Percentiles rank a stretch among this genome's conserved stretches.
These are phyloP conservation scores for Gleditsia sinensis DNA, from an alignment of 306 rosid species.

Conservation along the genomic window DNA sequence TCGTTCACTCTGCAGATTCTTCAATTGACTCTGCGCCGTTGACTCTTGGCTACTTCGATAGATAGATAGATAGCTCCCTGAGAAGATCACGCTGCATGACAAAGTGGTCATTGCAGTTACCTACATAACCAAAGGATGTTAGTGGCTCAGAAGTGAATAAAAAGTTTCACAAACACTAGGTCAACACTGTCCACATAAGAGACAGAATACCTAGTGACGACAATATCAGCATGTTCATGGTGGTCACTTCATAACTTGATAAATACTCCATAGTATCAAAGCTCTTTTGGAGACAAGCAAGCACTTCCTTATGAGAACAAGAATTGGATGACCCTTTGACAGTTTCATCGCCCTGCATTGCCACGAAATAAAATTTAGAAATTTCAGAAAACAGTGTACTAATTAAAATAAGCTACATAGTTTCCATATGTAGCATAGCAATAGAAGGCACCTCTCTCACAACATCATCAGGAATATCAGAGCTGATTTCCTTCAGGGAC, in stretches of 20 bases:
- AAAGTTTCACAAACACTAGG: not conserved
- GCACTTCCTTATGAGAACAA: constrained; percentile 33
- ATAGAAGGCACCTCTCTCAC: constrained; percentile 47
- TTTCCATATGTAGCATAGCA: not conserved
- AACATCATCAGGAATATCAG: constrained; percentile 36
- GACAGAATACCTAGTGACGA: too few species aligned
- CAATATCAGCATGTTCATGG: too few species aligned
- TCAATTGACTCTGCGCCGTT: constrained; percentile 39
- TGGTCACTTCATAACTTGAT: too few species aligned
- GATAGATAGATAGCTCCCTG: constrained; percentile 62
- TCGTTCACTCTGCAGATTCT: constrained; percentile 48
- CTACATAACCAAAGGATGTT: not conserved
- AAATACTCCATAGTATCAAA: too few species aligned
- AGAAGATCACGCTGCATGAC: constrained; percentile 59
- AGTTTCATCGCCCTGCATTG: constrained; percentile 23
- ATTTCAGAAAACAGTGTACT: too few species aligned
- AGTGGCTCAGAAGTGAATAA: not conserved
- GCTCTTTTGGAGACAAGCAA: constrained; percentile 48
- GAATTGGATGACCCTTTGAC: constrained; percentile 37
- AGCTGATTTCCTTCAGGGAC: constrained; percentile 30
- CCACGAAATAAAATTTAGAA: too few species aligned
- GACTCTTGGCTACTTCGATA: constrained; percentile 36
- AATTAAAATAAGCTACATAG: too few species aligned
- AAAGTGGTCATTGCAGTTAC: constrained; percentile 52
- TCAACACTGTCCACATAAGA: too few species aligned